Conservation (phyloP, 331 rosid species). For the Cydonia oblonga region DNA sequence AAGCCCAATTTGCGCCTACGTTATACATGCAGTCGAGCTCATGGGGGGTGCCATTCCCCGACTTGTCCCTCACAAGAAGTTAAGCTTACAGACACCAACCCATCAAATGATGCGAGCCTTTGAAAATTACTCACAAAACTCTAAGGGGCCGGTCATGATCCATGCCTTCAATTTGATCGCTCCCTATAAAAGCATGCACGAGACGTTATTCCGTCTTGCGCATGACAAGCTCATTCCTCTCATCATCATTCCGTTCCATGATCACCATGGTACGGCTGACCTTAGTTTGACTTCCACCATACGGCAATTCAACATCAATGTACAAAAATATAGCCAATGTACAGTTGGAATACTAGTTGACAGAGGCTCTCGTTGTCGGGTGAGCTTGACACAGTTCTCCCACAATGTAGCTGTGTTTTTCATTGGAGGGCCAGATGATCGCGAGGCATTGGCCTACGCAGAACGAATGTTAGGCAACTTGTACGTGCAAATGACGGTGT, state of each 20-base stretch:
- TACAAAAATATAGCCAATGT: conserved; percentile 26
- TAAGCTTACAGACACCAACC: conserved; percentile 9
- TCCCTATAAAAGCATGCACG: conserved; percentile 40
- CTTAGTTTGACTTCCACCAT: not conserved
- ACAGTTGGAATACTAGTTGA: conserved; percentile 54
- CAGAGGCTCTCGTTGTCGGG: conserved; percentile 8
- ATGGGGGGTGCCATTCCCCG: conserved; percentile 24
- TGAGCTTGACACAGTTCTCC: not conserved
- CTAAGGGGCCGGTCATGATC: conserved; percentile 14
- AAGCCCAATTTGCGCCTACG: conserved; percentile 28
- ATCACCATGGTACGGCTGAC: too few relatives aligned
- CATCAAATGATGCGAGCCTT: conserved; percentile 38
- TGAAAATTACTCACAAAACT: conserved; percentile 27
- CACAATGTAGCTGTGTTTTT: conserved; percentile 31
- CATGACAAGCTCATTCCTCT: conserved; percentile 27
- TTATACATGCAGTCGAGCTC: conserved; percentile 32
- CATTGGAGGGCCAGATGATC: conserved; percentile 44
- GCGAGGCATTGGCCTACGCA: conserved; percentile 39
- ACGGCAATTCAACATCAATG: conserved; percentile 20
- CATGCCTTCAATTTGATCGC: conserved; percentile 30
- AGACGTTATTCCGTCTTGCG: conserved; percentile 24
- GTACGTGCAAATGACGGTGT: conserved; percentile 9
- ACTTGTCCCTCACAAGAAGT: conserved; percentile 16
- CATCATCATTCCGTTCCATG: conserved; percentile 34
- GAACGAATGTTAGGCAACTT: conserved; percentile 16